A percentile compares a stretch with the other conserved stretches of the same genome.
These are phyloP conservation scores for Ichthyophthirius multifiliis DNA, from an alignment of 169 alveolate species.

Conservation along the genomic window DNA sequence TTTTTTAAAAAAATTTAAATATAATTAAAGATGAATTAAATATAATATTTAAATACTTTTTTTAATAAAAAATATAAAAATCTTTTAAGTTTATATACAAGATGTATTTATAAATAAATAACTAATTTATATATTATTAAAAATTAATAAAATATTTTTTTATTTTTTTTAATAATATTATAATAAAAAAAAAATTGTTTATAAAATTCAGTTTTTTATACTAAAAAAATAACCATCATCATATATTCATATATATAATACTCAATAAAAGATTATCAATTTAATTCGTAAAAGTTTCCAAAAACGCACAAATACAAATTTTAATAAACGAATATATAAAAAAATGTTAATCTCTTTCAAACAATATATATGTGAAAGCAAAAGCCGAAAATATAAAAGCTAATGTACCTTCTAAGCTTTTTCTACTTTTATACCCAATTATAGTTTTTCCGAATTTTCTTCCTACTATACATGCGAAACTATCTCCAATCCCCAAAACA, in stretches of 20 bases:
- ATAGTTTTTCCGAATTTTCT: neutral
- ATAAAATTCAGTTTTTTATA: too few relatives aligned
- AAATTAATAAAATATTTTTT: too few relatives aligned
- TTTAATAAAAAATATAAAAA: too few relatives aligned
- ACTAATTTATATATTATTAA: too few relatives aligned
- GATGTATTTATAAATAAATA: too few relatives aligned
- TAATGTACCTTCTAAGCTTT: neutral
- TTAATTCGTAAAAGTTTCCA: neutral
- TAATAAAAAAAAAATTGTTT: too few relatives aligned
- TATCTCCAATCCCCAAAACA: neutral
- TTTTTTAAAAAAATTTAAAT: too few relatives aligned
- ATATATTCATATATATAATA: neutral
- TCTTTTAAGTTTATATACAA: too few relatives aligned
- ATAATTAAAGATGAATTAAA: too few relatives aligned
- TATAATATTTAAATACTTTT: too few relatives aligned
- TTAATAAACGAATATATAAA: neutral
- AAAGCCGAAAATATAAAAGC: neutral
- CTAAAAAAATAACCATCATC: too few relatives aligned
- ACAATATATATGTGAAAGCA: neutral
- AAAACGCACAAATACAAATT: neutral
- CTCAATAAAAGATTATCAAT: neutral
- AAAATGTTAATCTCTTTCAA: neutral
- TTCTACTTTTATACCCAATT: neutral
- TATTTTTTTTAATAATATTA: too few relatives aligned
- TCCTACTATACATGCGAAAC: neutral